Base-by-base conservation (phyloP, 805 yeast genomes). In the Suhomyces vadensis region DNA sequence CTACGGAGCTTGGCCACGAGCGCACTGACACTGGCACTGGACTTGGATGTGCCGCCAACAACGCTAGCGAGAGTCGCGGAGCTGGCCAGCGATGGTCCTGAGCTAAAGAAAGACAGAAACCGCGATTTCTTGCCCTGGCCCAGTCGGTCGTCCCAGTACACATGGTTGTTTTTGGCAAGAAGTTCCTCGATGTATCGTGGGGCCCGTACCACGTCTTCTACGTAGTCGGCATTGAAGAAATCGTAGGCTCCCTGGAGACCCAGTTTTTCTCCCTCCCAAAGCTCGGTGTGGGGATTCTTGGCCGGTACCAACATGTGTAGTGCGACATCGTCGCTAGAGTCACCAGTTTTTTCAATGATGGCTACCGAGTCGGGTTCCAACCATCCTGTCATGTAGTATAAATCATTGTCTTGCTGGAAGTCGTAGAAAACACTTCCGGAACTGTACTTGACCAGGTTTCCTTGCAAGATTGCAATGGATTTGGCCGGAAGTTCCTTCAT, bases 191-290 rank as follows among this genome's bases (percentile, higher is more conserved):
- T 48, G 50, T 79, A 74, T 3, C 58, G 45, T 6, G 67, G 66
- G 10, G 81, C 57, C 5, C 64, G 57, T 23, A 74, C 71, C 31
- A 78, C 74, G 35, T 79, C 78, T 31, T 75, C 76, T 5, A 87
- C 82, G 40, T 74, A 75, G 63, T 90, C 97, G 3, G 96, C 96
- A 60, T 92, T 94, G 69, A 94, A 94, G 37, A 83, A 80, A 39
- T 89, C 92, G 31, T 65, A 67, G 0, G 85, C 96, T 11, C 95
- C 96, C 38, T 83, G 79, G 3, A 83, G 75, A 1, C 99, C 99
- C 13, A 95, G 85, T 54, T 95, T 78, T 35, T 79, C 83, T 9
- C 99, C 99, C 55, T 92, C 97, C 99, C 99, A 94, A 50, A 85
- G 80, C 65, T 94, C 99, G 17, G 78, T 79, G 39, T 73, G 74